These are phyloP conservation scores for Seiridium cupressi DNA, from an alignment of 2,329 filamentous ascomycete species.

Conservation along the genomic window DNA sequence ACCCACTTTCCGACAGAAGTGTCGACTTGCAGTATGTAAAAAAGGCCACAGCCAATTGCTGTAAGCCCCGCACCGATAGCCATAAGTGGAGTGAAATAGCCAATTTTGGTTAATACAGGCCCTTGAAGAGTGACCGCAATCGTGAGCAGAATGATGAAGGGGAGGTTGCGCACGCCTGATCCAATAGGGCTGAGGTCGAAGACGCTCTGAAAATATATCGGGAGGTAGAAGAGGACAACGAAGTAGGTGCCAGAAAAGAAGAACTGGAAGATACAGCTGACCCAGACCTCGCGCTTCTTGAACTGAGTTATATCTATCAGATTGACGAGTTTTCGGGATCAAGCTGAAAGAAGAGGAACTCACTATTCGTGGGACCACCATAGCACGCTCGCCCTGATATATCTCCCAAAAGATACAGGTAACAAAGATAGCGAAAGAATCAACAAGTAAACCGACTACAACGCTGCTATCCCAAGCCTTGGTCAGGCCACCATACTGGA, in stretches of 20 bases:
- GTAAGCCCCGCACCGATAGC: conserved; percentile 34
- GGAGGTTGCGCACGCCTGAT: conserved; percentile 41
- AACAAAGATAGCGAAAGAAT: conserved; percentile 36
- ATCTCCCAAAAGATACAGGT: conserved; percentile 37
- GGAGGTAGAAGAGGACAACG: conserved; percentile 42
- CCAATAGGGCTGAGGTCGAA: conserved; percentile 35
- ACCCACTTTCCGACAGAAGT: conserved; percentile 30
- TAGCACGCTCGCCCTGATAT: conserved; percentile 33
- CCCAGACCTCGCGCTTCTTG: conserved; percentile 35
- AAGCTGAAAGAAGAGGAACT: too few relatives aligned
- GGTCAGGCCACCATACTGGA: conserved; percentile 31
- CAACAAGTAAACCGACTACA: conserved; percentile 41
- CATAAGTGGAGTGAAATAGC: conserved; percentile 44
- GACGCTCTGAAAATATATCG: conserved; percentile 50
- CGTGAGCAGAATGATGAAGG: conserved; percentile 38
- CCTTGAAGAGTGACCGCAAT: conserved; percentile 37
- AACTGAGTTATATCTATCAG: too few relatives aligned
- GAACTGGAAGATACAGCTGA: conserved; percentile 30
- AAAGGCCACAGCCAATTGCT: conserved; percentile 37
- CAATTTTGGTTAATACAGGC: conserved; percentile 32
- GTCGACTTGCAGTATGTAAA: conserved; percentile 37
- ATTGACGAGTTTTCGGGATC: too few relatives aligned
- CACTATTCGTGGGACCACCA: conserved; percentile 38
- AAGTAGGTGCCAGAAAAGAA: conserved; percentile 34
- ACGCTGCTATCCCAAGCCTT: conserved; percentile 39